Conservation (phyloP, 1,284 basidiomycete species). For the Trametes pubescens region DNA sequence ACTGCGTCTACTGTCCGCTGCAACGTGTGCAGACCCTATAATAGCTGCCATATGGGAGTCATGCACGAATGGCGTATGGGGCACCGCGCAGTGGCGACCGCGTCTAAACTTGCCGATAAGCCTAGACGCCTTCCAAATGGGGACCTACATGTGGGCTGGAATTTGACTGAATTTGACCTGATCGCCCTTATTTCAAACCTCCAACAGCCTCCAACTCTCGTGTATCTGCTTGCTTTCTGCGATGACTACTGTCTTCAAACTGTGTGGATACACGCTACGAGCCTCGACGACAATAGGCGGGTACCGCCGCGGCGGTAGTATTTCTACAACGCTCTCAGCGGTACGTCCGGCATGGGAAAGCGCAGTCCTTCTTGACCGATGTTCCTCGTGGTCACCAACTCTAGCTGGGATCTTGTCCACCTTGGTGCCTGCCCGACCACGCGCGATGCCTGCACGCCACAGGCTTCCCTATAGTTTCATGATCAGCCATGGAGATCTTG, state of each 20-base stretch:
- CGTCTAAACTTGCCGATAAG: constrained; percentile 1
- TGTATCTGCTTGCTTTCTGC: not conserved
- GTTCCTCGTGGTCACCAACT: constrained; percentile 23
- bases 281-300: not conserved
- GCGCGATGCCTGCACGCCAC: not conserved
- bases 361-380: constrained; percentile 6
- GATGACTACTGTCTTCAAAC: no score
- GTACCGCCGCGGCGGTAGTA: not conserved
- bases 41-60: not conserved
- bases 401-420: constrained; percentile 10
- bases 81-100: not conserved
- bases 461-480: not conserved
- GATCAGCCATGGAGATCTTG: not conserved
- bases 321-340: not conserved
- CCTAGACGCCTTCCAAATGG: not conserved
- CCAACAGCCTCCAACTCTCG: not conserved
- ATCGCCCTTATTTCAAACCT: not conserved
- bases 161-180: not conserved
- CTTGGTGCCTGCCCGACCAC: constrained; percentile 11
- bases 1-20: not conserved
- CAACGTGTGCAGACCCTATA: not conserved
- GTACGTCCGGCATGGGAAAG: constrained; percentile 8
- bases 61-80: not conserved
- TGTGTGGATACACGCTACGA: no score
- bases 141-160: not conserved